These are phyloP conservation scores for Huntiella omanensis DNA, from an alignment of 2,329 filamentous ascomycete species.

Conservation along the genomic window DNA sequence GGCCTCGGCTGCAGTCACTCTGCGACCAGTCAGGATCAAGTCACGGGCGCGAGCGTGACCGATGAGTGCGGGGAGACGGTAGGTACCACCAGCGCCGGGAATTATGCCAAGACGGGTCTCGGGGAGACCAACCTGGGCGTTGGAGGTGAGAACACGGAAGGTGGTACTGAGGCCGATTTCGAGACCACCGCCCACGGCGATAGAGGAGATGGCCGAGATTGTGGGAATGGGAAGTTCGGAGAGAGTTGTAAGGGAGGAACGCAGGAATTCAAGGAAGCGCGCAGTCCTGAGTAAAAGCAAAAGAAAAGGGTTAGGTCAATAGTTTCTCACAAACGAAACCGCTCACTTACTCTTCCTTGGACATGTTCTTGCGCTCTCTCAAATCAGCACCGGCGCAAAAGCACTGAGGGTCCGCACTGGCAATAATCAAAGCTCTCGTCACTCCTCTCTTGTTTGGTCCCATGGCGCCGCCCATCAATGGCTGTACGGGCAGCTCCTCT, in stretches of 20 bases:
- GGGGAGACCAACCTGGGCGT: constrained; percentile 62
- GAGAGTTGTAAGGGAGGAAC: constrained; percentile 55
- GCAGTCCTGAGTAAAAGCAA: constrained; percentile 38
- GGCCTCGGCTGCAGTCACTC: constrained; percentile 65
- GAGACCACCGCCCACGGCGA: constrained; percentile 81
- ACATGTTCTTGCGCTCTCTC: constrained; percentile 68
- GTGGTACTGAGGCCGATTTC: constrained; percentile 82
- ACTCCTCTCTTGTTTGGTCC: constrained; percentile 29
- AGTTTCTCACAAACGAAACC: not conserved
- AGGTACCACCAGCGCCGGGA: constrained; percentile 83
- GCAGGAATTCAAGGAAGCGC: constrained; percentile 59
- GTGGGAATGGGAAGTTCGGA: constrained; percentile 69
- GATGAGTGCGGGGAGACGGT: constrained; percentile 65
- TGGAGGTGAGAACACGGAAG: constrained; percentile 70
- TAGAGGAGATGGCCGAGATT: constrained; percentile 68
- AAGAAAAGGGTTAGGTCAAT: not conserved
- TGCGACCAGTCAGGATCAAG: constrained; percentile 74
- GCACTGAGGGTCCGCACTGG: constrained; percentile 64
- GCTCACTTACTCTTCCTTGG: constrained; percentile 49
- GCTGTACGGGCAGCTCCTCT: constrained; percentile 26
- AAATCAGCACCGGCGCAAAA: constrained; percentile 94
- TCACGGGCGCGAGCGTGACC: constrained; percentile 70
- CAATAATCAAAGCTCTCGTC: constrained; percentile 66
- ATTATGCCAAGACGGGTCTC: constrained; percentile 90
- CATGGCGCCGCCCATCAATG: constrained; percentile 26